A percentile compares a stretch with the other conserved stretches of the same genome.
phyloP scores from a whole-genome alignment of 2,329 filamentous ascomycete species.

The Neopestalotiopsis rosae region DNA sequence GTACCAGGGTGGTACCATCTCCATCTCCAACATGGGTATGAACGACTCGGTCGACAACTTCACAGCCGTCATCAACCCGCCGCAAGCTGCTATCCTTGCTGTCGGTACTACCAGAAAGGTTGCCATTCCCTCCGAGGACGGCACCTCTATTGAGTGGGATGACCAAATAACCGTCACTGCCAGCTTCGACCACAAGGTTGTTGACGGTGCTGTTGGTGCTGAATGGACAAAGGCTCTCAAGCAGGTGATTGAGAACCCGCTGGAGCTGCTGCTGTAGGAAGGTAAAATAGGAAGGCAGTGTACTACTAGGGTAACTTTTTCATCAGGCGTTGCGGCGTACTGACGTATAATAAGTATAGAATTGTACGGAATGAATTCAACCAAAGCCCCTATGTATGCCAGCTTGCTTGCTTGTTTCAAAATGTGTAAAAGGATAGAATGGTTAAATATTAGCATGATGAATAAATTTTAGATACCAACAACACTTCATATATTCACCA shows the following conservation, averaged over 20 bases:
- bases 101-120: constrained; percentile 97
- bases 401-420: not conserved
- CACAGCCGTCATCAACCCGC: constrained; percentile 98
- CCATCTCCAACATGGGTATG: constrained; percentile 99
- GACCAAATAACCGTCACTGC: constrained; percentile 95
- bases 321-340: constrained; percentile 19
- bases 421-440: not conserved
- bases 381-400: not conserved
- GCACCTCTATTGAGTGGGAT: constrained; percentile 84
- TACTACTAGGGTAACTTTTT: constrained; percentile 18
- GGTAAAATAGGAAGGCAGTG: constrained; percentile 11
- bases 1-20: constrained; percentile 98
- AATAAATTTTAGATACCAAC: constrained; percentile 1
- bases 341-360: constrained; percentile 20
- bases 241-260: constrained; percentile 96
- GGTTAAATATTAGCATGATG: not conserved
- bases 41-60: constrained; percentile 95
- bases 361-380: constrained; percentile 18
- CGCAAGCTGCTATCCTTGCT: constrained; percentile 92
- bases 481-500: not conserved
- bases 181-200: constrained; percentile 98
- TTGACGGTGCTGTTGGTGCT: constrained; percentile 93
- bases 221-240: constrained; percentile 98
- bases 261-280: constrained; percentile 86
- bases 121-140: constrained; percentile 85